These are phyloP conservation scores for Ascochyta viciae-villosae DNA, from an alignment of 2,329 filamentous ascomycete genomes.

Conservation along the genomic window DNA sequence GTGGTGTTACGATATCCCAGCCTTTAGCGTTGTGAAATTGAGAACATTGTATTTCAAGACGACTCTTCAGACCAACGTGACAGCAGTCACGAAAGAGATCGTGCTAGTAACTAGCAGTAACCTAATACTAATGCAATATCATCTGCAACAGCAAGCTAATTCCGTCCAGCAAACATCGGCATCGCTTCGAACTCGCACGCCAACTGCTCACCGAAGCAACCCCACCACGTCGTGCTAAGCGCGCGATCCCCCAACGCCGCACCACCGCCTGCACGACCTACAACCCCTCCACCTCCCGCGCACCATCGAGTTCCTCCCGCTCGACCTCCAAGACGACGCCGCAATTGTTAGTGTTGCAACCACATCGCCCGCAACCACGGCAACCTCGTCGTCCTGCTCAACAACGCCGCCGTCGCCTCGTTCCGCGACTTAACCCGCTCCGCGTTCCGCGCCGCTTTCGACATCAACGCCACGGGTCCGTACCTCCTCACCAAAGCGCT, in stretches of 20 bases:
- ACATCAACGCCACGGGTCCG: slow-evolving; percentile 41
- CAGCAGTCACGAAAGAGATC: too few species aligned
- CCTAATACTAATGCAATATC: too few species aligned
- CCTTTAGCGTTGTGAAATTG: too few species aligned
- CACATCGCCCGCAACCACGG: slow-evolving; percentile 39
- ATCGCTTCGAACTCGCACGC: slow-evolving; percentile 55
- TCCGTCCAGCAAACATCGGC: slow-evolving; percentile 49
- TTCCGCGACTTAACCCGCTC: slow-evolving; percentile 29
- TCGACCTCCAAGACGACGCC: slow-evolving; percentile 54
- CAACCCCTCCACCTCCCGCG: slow-evolving; percentile 36
- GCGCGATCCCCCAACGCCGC: slow-evolving; percentile 33
- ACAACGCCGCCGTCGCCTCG: slow-evolving; percentile 44
- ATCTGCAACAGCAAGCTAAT: too few species aligned
- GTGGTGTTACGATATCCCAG: too few species aligned
- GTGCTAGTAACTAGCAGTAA: too few species aligned
- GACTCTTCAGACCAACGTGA: too few species aligned
- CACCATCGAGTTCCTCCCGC: slow-evolving; percentile 48
- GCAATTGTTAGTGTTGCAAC: slow-evolving; percentile 50
- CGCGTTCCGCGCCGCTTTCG: slow-evolving; percentile 33
- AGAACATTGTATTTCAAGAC: too few species aligned
- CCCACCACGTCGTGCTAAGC: slow-evolving; percentile 42
- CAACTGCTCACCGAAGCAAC: slow-evolving; percentile 46
- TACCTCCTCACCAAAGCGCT: slow-evolving; percentile 34
- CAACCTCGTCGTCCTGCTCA: slow-evolving; percentile 48
- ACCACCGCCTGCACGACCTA: slow-evolving; percentile 37